These are phyloP conservation scores for Penstemon davidsonii DNA, from an alignment of 257 asterid species.

Conservation along the genomic window DNA sequence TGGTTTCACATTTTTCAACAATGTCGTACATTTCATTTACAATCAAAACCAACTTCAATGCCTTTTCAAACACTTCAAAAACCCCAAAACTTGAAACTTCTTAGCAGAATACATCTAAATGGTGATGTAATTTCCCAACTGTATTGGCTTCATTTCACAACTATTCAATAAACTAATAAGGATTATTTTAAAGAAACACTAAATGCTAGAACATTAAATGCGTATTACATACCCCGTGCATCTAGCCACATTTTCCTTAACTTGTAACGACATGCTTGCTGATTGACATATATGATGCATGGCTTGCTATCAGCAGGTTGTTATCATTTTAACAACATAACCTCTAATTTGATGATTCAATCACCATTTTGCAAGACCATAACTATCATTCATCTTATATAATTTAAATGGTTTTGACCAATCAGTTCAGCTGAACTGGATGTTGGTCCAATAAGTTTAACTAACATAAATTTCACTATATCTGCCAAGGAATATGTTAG, in stretches of 20 bases:
- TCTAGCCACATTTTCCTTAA: conserved; percentile 2
- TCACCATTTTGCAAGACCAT: conserved; percentile 14
- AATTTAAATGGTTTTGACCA: conserved; percentile 14
- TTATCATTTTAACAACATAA: conserved; percentile 1
- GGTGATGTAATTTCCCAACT: background rate
- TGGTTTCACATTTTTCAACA: too few species aligned
- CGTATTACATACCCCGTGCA: conserved; percentile 7
- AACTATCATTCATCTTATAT: background rate
- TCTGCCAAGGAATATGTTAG: conserved; percentile 12
- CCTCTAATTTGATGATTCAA: conserved; percentile 1
- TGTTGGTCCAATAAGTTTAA: background rate
- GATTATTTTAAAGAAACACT: conserved; percentile 2
- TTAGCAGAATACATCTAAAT: too few species aligned
- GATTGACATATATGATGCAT: conserved; percentile 1
- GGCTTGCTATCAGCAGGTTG: conserved; percentile 14
- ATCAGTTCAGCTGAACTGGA: background rate
- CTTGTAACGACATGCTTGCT: background rate
- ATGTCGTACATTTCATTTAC: too few species aligned
- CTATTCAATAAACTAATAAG: conserved; percentile 1
- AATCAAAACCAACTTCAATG: too few species aligned
- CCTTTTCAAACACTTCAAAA: too few species aligned
- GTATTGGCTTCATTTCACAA: conserved; percentile 19
- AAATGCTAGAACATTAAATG: background rate
- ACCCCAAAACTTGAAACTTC: too few species aligned
- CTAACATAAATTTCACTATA: background rate